phyloP scores from a whole-genome alignment of 2,329 filamentous ascomycete species.

The Penicillium glabrum region DNA sequence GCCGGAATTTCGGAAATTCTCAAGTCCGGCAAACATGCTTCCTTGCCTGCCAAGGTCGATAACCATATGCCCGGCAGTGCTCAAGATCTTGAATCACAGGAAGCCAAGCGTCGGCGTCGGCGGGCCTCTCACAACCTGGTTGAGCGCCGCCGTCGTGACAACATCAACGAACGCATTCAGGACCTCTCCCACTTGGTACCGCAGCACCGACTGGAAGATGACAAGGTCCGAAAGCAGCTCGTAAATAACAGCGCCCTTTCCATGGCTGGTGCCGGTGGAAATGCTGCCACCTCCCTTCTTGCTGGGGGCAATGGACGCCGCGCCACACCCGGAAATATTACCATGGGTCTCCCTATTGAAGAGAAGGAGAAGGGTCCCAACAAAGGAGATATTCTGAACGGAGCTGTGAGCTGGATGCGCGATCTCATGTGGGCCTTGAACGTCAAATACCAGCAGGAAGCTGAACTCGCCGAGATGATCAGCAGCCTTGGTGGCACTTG shows the following conservation, averaged over 20 bases:
- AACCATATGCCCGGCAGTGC: constrained; percentile 43
- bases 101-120: constrained; percentile 87
- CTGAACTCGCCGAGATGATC: constrained; percentile 77
- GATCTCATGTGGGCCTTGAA: constrained; percentile 98
- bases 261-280: constrained; percentile 63
- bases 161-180: constrained; percentile 98
- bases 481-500: constrained; percentile 70
- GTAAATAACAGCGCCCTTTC: constrained; percentile 89
- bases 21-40: constrained; percentile 77
- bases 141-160: constrained; percentile 89
- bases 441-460: constrained; percentile 83
- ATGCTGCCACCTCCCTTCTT: constrained; percentile 75
- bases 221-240: constrained; percentile 93
- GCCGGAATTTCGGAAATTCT: constrained; percentile 86
- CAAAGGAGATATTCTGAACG: constrained; percentile 97
- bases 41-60: constrained; percentile 83
- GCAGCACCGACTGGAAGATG: constrained; percentile 87
- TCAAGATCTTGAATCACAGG: constrained; percentile 71
- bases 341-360: constrained; percentile 86
- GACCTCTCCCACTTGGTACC: constrained; percentile 93
- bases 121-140: constrained; percentile 96
- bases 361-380: constrained; percentile 99
- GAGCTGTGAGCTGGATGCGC: constrained; percentile 93
- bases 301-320: constrained; percentile 81
- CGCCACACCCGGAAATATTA: constrained; percentile 80